Percentiles rank a stretch among this genome's conserved stretches.
These are phyloP conservation scores for Wickerhamomyces silvicola DNA, from an alignment of 805 yeast species.

Conservation along the genomic window DNA sequence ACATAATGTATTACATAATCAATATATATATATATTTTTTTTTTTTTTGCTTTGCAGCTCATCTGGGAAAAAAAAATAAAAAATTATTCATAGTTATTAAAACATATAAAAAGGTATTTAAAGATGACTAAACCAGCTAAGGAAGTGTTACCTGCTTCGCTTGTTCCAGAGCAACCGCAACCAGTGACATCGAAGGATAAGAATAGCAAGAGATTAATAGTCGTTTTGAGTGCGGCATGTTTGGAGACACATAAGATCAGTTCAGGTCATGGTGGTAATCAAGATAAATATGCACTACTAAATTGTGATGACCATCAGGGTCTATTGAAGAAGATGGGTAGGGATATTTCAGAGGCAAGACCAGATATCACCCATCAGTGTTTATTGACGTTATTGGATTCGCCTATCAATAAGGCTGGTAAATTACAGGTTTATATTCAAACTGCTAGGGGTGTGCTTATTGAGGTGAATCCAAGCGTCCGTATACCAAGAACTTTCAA, in stretches of 20 bases:
- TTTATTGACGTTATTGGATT: slow-evolving; percentile 84
- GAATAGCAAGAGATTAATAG: slow-evolving; percentile 77
- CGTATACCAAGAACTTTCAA: slow-evolving; percentile 98
- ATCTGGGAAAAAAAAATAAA: not conserved
- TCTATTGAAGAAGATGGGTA: slow-evolving; percentile 85
- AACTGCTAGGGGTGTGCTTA: slow-evolving; percentile 88
- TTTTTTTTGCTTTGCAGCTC: too few species aligned
- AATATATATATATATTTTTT: too few species aligned
- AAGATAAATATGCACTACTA: slow-evolving; percentile 86
- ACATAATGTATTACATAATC: too few species aligned
- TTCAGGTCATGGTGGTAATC: slow-evolving; percentile 61
- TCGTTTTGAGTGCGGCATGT: slow-evolving; percentile 94
- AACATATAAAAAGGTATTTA: not conserved
- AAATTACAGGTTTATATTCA: slow-evolving; percentile 93
- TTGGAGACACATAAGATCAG: slow-evolving; percentile 90
- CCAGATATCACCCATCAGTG: slow-evolving; percentile 99
- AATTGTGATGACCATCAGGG: slow-evolving; percentile 99
- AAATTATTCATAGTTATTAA: slow-evolving; percentile 4
- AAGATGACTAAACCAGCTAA: slow-evolving; percentile 19
- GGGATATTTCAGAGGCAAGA: slow-evolving; percentile 96
- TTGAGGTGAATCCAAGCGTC: slow-evolving; percentile 94
- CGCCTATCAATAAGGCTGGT: slow-evolving; percentile 98
- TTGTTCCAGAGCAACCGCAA: slow-evolving; percentile 84
- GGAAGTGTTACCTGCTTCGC: slow-evolving; percentile 51
- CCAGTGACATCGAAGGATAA: slow-evolving; percentile 82